Base-by-base conservation (phyloP, 2,329 filamentous ascomycete species). In the Penicillium sclerotiorum region DNA sequence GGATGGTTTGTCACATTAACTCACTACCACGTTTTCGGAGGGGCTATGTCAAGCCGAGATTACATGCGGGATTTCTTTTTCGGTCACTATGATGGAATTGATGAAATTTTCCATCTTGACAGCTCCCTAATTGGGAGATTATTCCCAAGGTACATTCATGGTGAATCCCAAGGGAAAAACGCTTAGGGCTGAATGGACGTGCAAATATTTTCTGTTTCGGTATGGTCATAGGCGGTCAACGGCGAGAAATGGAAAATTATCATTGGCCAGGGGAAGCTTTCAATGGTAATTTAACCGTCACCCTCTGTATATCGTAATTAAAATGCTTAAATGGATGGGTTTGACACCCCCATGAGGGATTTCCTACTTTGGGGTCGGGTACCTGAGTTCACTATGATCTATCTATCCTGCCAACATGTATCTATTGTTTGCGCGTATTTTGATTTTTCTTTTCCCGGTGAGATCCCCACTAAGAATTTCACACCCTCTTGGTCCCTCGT, bases 1-100 rank as follows among this genome's bases (percentile, higher is more conserved):
- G 33, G n/a, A 17, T 15, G 9, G 18, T 45, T 49, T 37, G 15
- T 22, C 39, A 49, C 40, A 39, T 21, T 23, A 23, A 20, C 33
- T 33, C 35, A 15, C 41, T 18, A 39, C 25, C 21, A 40, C 37
- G 37, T 17, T 46, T 45, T 9, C 43, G 30, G 43, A 15, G 43
- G 37, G 56, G 54, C 56, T 49, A 35, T 47, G 25, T 35, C 11
- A 38, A 38, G 12, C 41, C 28, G 36, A 47, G 28, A 49, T 53
- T 42, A 5, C 39, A 45, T 61, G 53, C 51, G 59, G 36, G 36
- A 58, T 60, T n/a, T 46, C 37, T 17, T 4, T 28, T 30, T n/a
- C 11, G 32, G 36, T 48, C 17, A 42, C n/a, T 6, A 51, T 45
- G 23, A 43, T 35, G 30, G 9, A 43, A 23, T 4, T 30, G 30